phyloP scores from a whole-genome alignment of 2,329 filamentous ascomycete species.

The Gliomastix tumulicola region DNA sequence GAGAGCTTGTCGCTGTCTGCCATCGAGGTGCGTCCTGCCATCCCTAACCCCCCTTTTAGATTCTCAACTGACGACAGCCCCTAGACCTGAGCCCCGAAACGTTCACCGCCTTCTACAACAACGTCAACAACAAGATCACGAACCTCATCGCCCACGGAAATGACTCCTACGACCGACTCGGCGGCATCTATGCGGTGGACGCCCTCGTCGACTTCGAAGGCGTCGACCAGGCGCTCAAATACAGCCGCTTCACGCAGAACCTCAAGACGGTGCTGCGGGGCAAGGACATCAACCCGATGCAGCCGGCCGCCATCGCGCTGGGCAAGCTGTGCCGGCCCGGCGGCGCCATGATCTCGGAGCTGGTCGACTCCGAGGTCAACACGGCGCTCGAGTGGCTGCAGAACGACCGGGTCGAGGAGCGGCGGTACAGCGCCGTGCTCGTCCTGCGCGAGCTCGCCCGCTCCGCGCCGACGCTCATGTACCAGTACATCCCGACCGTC shows the following conservation, averaged over 20 bases:
- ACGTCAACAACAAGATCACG: constrained; percentile 50
- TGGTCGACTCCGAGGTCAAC: constrained; percentile 95
- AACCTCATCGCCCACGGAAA: constrained; percentile 73
- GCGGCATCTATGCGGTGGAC: constrained; percentile 87
- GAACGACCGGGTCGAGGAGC: constrained; percentile 86
- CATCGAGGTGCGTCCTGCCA: constrained; percentile 40
- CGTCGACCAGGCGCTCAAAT: constrained; percentile 87
- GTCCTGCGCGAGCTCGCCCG: constrained; percentile 84
- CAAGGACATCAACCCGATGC: constrained; percentile 86
- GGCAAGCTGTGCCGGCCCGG: constrained; percentile 88
- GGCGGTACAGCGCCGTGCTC: constrained; percentile 87
- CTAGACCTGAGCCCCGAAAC: constrained; percentile 72
- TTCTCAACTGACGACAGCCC: too few species aligned
- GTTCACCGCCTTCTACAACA: constrained; percentile 56
- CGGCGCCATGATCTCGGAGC: constrained; percentile 86
- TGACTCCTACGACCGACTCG: constrained; percentile 82
- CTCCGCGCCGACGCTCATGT: constrained; percentile 92
- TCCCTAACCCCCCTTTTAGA: background rate
- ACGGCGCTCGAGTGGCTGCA: constrained; percentile 95
- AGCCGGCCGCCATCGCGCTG: constrained; percentile 79
- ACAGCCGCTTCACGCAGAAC: constrained; percentile 87
- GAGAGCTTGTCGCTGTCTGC: constrained; percentile 46
- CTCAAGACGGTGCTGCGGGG: constrained; percentile 82
- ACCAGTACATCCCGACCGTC: constrained; percentile 89
- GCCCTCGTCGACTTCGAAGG: constrained; percentile 94